Base-by-base conservation (phyloP, 2,329 filamentous ascomycete species). In the Talaromyces piceae region DNA sequence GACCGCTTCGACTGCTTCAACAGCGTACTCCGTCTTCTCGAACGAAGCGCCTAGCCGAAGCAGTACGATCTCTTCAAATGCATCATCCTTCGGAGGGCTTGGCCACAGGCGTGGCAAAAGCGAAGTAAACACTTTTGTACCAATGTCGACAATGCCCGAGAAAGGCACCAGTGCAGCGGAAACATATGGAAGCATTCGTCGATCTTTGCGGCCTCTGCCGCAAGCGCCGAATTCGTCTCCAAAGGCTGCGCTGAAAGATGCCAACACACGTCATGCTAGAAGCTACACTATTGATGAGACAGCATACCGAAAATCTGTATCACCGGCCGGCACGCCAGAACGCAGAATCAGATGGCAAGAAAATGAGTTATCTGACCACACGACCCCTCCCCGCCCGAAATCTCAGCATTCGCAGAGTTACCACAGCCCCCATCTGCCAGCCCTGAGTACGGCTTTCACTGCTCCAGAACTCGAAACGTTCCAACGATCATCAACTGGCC, bases 401-500 rank as follows among this genome's bases (percentile, higher is more conserved):
- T 45, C 59, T 37, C 61, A 60, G n/a, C 64, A 68, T 54, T 61
- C 64, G 7, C 59, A 62, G 31, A 64, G 59, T 22, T 52, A 62
- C 8, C 63, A 64, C 9, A 67, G 58, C 44, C 61, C 64, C 22
- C 63, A 61, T 39, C 60, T 64, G 27, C 62, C 63, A 20, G 52
- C 55, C 7, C 56, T 71, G 26, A 64, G 67, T 2, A 65, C 76
- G 11, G 73, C 78, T 3, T 68, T 90, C 13, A 78, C 76, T 6
- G 76, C 80, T 0, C 84, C 88, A 2, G 90, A 96, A 57, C 76
- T 97, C 9, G 81, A 90, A 65, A 84, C 82, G 28, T 77, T 98
- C 16, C 86, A 91, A 52, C 88, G 88, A 60, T 97, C 93, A 0
- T 87, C 91, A 0, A 97, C 93, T 1, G 85, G 86, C 52, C 88